Conservation (phyloP, 345 rosid species). For the Gossypium arboreum region DNA sequence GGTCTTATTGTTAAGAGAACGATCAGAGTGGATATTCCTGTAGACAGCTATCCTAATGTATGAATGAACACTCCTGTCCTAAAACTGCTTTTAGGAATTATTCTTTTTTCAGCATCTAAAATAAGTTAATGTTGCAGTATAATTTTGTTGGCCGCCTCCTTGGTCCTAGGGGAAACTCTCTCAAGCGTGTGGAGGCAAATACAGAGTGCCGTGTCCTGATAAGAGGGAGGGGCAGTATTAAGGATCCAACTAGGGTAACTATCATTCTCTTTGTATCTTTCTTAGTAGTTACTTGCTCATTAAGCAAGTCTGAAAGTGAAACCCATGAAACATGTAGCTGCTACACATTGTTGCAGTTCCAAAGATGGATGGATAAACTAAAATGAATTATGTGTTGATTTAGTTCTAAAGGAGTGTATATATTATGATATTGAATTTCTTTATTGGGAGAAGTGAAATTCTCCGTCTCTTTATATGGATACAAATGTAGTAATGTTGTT, state of each 20-base stretch:
- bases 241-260: constrained; percentile 76
- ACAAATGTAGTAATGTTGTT: background rate
- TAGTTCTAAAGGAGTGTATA: background rate
- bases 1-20: constrained; percentile 84
- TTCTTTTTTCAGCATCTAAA: constrained; percentile 19
- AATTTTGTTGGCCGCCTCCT: constrained; percentile 98
- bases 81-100: background rate
- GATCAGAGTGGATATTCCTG: constrained; percentile 90
- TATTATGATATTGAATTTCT: background rate
- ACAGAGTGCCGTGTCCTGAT: constrained; percentile 90
- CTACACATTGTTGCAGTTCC: background rate
- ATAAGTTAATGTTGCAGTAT: constrained; percentile 48
- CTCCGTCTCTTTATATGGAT: background rate
- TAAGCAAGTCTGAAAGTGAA: background rate
- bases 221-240: constrained; percentile 92
- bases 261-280: background rate
- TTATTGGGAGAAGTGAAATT: background rate
- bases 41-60: constrained; percentile 77
- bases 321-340: background rate
- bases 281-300: background rate
- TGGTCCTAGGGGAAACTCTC: constrained; percentile 96
- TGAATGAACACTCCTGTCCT: constrained; percentile 13
- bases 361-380: background rate
- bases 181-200: constrained; percentile 93
- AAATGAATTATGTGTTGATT: background rate